phyloP scores from a whole-genome alignment of 148 eudicot species.

The Chenopodium quinoa region DNA sequence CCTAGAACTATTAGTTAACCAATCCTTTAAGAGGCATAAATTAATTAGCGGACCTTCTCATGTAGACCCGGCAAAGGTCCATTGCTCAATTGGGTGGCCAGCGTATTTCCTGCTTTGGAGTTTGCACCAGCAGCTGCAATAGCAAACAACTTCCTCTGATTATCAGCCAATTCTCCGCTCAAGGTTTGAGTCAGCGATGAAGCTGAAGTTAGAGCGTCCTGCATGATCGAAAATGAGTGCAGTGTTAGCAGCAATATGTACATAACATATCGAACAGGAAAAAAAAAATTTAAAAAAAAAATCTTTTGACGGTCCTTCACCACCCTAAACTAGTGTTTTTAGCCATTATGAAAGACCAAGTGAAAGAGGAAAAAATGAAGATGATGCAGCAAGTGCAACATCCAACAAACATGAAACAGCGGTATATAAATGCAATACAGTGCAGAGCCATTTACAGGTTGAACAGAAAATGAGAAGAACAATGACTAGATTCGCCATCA shows the following conservation, averaged over 20 bases:
- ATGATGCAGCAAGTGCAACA: neutral
- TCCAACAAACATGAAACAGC: neutral
- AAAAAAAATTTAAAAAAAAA: neutral
- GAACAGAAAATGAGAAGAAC: neutral
- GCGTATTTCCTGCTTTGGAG: constrained; percentile 53
- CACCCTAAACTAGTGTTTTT: neutral
- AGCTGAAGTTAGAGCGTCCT: constrained; percentile 87
- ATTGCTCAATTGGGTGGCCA: constrained; percentile 67
- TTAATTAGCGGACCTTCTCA: constrained; percentile 56
- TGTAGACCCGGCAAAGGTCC: constrained; percentile 78
- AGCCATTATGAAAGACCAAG: neutral
- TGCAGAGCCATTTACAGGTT: no score
- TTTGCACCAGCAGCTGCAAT: constrained; percentile 76
- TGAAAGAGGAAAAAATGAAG: neutral
- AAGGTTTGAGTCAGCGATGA: constrained; percentile 73
- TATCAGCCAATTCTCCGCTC: constrained; percentile 78
- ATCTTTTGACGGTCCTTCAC: neutral
- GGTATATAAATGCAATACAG: neutral
- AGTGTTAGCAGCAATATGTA: constrained; percentile 1
- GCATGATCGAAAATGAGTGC: constrained; percentile 13
- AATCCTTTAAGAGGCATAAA: neutral
- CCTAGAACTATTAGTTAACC: neutral
- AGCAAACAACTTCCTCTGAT: constrained; percentile 82
- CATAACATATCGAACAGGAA: neutral
- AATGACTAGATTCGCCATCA: neutral